Conservation (phyloP, 139 green algal genomes). For the Chlorella ohadii region DNA sequence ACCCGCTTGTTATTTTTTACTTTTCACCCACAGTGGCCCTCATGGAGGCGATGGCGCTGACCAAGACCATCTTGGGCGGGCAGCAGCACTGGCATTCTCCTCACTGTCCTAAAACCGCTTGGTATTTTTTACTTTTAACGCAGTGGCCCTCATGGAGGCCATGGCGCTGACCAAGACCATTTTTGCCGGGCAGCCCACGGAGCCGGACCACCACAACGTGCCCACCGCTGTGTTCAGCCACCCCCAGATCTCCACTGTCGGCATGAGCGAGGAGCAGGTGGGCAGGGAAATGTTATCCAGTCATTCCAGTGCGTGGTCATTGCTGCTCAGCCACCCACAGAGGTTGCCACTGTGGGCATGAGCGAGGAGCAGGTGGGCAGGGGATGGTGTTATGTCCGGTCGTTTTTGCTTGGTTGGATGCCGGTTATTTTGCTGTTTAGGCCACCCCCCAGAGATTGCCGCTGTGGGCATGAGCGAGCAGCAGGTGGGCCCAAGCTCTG, state of each 20-base stretch:
- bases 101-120: too few relatives aligned
- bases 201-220: slow-evolving; percentile 84
- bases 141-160: slow-evolving; percentile 94
- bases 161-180: slow-evolving; percentile 91
- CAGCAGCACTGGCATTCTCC: too few relatives aligned
- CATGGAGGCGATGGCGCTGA: slow-evolving; percentile 97
- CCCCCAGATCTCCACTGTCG: slow-evolving; percentile 90
- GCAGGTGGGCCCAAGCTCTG: too few relatives aligned
- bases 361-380: neutral
- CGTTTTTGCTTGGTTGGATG: too few relatives aligned
- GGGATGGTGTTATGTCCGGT: too few relatives aligned
- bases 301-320: too few relatives aligned
- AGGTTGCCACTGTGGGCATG: neutral
- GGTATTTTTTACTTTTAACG: neutral
- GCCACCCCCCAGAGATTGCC: too few relatives aligned
- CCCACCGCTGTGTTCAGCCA: slow-evolving; percentile 87
- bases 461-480: too few relatives aligned
- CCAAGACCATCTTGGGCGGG: slow-evolving; percentile 81
- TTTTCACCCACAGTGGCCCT: slow-evolving; percentile 69
- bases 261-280: slow-evolving; percentile 91
- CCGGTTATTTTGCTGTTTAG: too few relatives aligned
- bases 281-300: neutral
- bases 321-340: neutral
- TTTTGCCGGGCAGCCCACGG: slow-evolving; percentile 75
- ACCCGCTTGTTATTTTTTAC: too few relatives aligned